Base-by-base conservation (phyloP, 139 green algal species). In the Micromonas pusilla region DNA sequence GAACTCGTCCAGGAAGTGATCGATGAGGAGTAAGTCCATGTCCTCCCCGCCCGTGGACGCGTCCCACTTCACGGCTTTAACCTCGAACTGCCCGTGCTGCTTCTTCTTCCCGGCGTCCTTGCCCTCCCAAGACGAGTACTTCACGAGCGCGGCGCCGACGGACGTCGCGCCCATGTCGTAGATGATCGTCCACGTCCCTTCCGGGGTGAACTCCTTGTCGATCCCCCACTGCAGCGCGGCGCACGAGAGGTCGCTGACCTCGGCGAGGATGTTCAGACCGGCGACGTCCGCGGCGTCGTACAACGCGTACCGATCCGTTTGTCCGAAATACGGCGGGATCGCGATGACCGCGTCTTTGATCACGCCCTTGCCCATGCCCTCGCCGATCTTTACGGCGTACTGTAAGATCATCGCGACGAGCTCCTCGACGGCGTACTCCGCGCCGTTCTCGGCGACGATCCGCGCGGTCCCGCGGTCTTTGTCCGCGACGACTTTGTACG, bases 171-270 rank as follows among this genome's bases (percentile, higher is more conserved):
- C 95, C 83, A 99, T 87, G 82, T 99, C 95, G 73, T 96, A 97
- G 52, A 99, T 83, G 19, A 98, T 73, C 0, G 99, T 83, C 6
- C 85, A 54, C 82, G 97, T 85, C 1, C 85, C 91, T n/a, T 65
- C 88, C 79, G 94, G 89, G 25, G 82, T 70, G 70, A 96, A 97
- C 77, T 95, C 88, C 33, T 94, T 88, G 79, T 98, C 93, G 52
- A 98, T 97, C 76, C 94, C 95, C 77, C 93, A 98, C 84, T 98
- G 93, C 81, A 99, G 91, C 52, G 95, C 95, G 2, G 94, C 95
- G 3, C 92, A 94, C 0, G 90, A 86, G 72, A 96, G 90, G 64
- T 83, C 89, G 87, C 94, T 90, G 63, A 99, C 84, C 2, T 98
- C 80, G 19, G 85, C 86, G 79, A 99, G 85, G 34, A 98, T 87